Base-by-base conservation (phyloP, 1,284 basidiomycete species). In the Moesziomyces sp. region DNA sequence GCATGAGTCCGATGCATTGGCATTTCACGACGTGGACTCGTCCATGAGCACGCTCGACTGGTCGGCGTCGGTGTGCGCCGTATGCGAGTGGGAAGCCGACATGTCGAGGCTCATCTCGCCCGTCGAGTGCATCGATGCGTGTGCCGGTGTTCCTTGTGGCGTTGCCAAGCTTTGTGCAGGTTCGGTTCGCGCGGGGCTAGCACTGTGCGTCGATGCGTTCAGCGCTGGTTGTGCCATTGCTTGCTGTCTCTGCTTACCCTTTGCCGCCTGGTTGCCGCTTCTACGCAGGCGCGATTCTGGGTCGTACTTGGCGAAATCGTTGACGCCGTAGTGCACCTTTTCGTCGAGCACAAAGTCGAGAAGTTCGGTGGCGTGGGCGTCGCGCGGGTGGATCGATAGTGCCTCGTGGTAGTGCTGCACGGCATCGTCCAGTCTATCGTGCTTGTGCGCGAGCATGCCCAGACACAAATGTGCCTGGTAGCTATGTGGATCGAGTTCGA, bases 351-450 rank as follows among this genome's bases (percentile, higher is more conserved):
- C 76, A 45, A 70, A 66, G 30, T 77, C 75, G 19, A 80, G 55
- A 47, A 80, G 46, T 7, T 77, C 73, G 9, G 75, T 80, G 4
- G 76, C 73, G 26, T 64, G 52, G 8, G 57, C 53, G 49, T 80
- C 76, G 14, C 79, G 55, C 18, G 75, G 76, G 21, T 72, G 55
- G 47, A 79, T 69, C 46, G 61, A 63, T 6, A 79, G 51, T 21
- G 78, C 76, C 40, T 68, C 70, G 42, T 81, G 80, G 50, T 83
- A 82, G 61, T 72, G 74, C 13, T 57, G 69, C 13, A 83, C 64
- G 8, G 82, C 82, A 13, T 76, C 70, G 13, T 71, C 77, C 24
- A 83, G 24, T 23, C 74, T 46, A 26, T 75, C 78, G 46, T 58
- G 21, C 46, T 70, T 70, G 34, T 83, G 81, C 18, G 71, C 60